Percentiles rank a stretch among this genome's conserved stretches.
phyloP scores from a whole-genome alignment of 1,139 yeast genomes.

The Yamadazyma atmosphaerica region DNA sequence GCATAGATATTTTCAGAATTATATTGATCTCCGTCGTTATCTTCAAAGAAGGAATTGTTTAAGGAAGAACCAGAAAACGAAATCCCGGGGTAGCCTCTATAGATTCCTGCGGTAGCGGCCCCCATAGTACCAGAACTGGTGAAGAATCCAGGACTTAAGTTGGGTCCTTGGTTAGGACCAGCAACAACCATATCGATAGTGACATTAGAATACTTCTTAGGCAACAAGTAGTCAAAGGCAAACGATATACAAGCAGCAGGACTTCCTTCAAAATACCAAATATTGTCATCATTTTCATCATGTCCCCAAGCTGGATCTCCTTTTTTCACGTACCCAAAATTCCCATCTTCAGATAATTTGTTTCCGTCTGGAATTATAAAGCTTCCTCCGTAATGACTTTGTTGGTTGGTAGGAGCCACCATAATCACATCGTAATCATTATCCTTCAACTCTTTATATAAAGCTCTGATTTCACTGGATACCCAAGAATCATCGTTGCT shows the following conservation, averaged over 20 bases:
- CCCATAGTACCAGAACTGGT: conserved; percentile 48
- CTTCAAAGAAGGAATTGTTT: conserved; percentile 46
- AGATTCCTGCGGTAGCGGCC: conserved; percentile 40
- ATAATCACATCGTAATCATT: conserved; percentile 31
- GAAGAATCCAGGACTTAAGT: conserved; percentile 37
- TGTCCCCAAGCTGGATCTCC: conserved; percentile 48
- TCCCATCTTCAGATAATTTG: conserved; percentile 26
- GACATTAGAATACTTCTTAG: conserved; percentile 30
- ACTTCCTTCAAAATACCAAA: conserved; percentile 50
- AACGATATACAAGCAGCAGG: conserved; percentile 45
- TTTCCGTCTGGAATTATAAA: conserved; percentile 27
- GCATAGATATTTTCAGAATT: conserved; percentile 45
- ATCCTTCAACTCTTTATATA: conserved; percentile 27
- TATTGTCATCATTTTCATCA: conserved; percentile 30
- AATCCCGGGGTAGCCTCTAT: conserved; percentile 40
- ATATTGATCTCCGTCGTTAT: conserved; percentile 28
- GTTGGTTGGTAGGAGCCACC: conserved; percentile 35
- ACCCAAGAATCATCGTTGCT: conserved; percentile 37
- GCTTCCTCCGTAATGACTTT: conserved; percentile 32
- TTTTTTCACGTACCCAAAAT: conserved; percentile 35
- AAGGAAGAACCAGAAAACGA: conserved; percentile 26
- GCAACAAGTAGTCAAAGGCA: conserved; percentile 41
- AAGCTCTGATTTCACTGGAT: conserved; percentile 33
- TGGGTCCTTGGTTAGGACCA: conserved; percentile 50
- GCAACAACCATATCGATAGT: conserved; percentile 42